These are phyloP conservation scores for Diversispora eburnea DNA, from an alignment of 192 early-diverging fungal genomes.

Conservation along the genomic window DNA sequence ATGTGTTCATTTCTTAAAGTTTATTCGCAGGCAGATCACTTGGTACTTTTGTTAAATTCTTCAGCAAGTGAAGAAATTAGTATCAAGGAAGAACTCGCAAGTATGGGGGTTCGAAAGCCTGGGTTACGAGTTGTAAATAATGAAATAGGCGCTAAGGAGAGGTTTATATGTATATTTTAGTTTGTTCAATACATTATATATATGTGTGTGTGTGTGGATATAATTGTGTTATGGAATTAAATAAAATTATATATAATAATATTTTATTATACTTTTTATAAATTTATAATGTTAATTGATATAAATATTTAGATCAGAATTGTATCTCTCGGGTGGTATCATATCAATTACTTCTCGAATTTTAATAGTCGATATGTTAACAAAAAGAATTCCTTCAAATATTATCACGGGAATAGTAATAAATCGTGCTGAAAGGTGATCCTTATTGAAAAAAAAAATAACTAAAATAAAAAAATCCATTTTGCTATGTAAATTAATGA, in stretches of 20 bases:
- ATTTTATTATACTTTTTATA: conserved; percentile 32
- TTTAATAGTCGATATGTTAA: conserved; percentile 86
- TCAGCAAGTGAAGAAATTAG: conserved; percentile 52
- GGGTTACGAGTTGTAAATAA: conserved; percentile 47
- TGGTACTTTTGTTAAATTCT: conserved; percentile 81
- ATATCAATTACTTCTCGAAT: conserved; percentile 85
- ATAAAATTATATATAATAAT: neutral
- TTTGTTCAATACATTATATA: no score
- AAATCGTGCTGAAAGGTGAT: conserved; percentile 76
- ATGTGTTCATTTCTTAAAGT: conserved; percentile 68
- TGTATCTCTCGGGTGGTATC: conserved; percentile 82
- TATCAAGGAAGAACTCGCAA: conserved; percentile 49
- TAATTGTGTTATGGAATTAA: neutral
- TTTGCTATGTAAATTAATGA: neutral
- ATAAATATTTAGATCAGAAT: conserved; percentile 36
- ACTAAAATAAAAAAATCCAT: no score
- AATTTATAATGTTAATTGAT: conserved; percentile 32
- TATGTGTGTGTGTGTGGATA: neutral
- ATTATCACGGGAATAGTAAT: conserved; percentile 82
- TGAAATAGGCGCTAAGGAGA: conserved; percentile 54
- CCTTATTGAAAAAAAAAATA: neutral
- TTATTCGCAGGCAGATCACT: conserved; percentile 59
- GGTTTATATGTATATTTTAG: conserved; percentile 39
- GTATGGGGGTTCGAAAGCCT: conserved; percentile 41
- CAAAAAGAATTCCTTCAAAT: conserved; percentile 66